Conservation (phyloP, 2,329 filamentous ascomycete species). For the Paradendryphiella salina region DNA sequence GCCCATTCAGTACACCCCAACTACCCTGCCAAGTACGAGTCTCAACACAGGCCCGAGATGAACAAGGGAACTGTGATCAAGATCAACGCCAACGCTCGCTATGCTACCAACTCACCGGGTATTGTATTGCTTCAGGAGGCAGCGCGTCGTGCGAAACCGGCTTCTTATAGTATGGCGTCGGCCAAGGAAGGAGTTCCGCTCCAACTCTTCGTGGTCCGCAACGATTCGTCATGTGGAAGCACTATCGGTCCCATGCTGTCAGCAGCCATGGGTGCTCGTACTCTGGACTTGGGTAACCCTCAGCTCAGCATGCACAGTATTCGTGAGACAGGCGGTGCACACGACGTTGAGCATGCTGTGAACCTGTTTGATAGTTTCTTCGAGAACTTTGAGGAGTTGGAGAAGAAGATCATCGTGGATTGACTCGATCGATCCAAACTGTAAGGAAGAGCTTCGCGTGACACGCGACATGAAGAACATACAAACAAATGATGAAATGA, state of each 20-base stretch:
- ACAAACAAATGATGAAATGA: conserved; percentile 4
- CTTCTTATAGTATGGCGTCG: conserved; percentile 47
- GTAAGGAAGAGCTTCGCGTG: conserved; percentile 3
- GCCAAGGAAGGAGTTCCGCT: conserved; percentile 73
- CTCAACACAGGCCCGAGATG: conserved; percentile 88
- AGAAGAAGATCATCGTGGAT: conserved; percentile 82
- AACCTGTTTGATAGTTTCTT: conserved; percentile 88
- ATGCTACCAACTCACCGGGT: conserved; percentile 93
- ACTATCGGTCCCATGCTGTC: conserved; percentile 98
- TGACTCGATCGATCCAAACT: conserved; percentile 50
- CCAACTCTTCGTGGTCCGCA: conserved; percentile 93
- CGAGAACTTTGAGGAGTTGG: conserved; percentile 77
- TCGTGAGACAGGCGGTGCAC: conserved; percentile 84
- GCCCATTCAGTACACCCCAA: conserved; percentile 96
- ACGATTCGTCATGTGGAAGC: conserved; percentile 91
- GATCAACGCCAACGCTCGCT: conserved; percentile 95
- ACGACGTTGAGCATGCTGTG: conserved; percentile 85
- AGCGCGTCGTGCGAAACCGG: conserved; percentile 63
- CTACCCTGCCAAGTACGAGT: conserved; percentile 88
- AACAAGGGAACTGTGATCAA: conserved; percentile 98
- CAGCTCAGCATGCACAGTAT: conserved; percentile 98
- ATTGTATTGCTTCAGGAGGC: conserved; percentile 91
- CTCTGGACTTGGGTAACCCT: conserved; percentile 89
- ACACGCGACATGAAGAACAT: conserved; percentile 8
- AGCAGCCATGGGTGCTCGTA: conserved; percentile 81